Evolutionary conservation across 2,329 filamentous ascomycete species (phyloP), one percentile per base, ranked within the genome.

Genomic region (Arthrobotrys conoides): DNA sequence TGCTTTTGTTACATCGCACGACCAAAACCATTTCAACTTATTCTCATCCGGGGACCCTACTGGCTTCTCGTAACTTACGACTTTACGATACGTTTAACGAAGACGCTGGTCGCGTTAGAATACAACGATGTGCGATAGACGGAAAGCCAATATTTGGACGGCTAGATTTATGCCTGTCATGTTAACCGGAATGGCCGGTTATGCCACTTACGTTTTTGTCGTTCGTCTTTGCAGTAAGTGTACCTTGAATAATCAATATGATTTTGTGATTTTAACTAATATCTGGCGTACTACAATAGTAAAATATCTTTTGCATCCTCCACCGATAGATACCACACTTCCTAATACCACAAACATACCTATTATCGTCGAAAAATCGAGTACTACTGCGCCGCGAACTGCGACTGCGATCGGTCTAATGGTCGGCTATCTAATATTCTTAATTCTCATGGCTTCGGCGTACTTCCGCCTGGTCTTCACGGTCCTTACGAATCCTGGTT

Each of bases 401-500:
- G 88, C 89, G 70, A 86, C 90, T 30, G 93, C 90, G 46, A 88
- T 91, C 72, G 90, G 89, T 8, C 88, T 97, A 71, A 86, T 97
- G 59, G 88, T 90, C 36, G 84, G 94, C 24, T 94, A 92, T 85
- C 92, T 91, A 82, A 71, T 94, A 68, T 86, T 96, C 71, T 86
- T 97, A 57, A 81, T 92, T 12, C 86, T 91, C 30, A 88, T 93
- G 83, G 83, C 91, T 20, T 82, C 86, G 30, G 88, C 90, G 18
- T 97, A 96, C 84, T 83, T 92, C 18, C 91, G 93, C 80, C 88
- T 94, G 5, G 84, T 94, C 44, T 85, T 90, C 80, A 88, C 89
- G 36, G 90, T 96, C 57, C 87, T 89, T 71, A 87, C 87, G 81
- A 89, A 94, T 81, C 91, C 94, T 0, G 94, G 93, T 2, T 88